Base-by-base conservation (phyloP, 768 basidiomycete species). In the Termitomyces sp. region DNA sequence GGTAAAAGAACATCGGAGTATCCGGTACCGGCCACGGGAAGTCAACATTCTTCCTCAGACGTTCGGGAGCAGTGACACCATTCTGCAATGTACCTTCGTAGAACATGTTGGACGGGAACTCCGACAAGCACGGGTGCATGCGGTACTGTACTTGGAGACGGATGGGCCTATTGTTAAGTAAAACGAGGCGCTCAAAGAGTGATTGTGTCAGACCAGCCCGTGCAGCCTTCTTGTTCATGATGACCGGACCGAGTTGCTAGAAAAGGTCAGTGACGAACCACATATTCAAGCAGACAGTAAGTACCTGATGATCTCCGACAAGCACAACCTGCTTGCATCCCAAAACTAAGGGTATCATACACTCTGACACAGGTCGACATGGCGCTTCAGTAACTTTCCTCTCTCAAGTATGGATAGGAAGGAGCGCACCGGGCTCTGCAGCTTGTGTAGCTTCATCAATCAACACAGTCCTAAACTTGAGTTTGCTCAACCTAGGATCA, bases 201-300 rank as follows among this genome's bases (percentile, higher is more conserved):
- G 97, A 99, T 67, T 98, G 97, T 0, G 95, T 98, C 40, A 99
- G 82, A 19, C 97, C 97, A 5, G 97, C 97, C n/a, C 94, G 91
- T 2, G 97, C 96, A 0, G 97, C 97, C 68, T 99, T 98, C 83
- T 99, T 99, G 83, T 98, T 99, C 97, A 99, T 98, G 70, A 99
- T 98, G 65, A 98, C 97, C 7, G 97, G 97, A 1, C 97, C 97
- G 50, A 98, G 86, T 80, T 98, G 97, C 77, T 90, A 33, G n/a
- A 54, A n/a, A 68, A 35, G 40, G 55, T 57, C 30, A 60, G 45
- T 30, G 1, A 54, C n/a, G 5, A 37, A 17, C 37, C 37, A 0
- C 1, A 17, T 33, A 23, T 19, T 14, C n/a, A 37, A 15, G 12
- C 26, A 15, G 19, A 14, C 28, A 38, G 44, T 38, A 66, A 60